Evolutionary conservation across 208 protist species (phyloP), one percentile per base, ranked within the genome.

Genomic region (Leishmania lainsoni): DNA sequence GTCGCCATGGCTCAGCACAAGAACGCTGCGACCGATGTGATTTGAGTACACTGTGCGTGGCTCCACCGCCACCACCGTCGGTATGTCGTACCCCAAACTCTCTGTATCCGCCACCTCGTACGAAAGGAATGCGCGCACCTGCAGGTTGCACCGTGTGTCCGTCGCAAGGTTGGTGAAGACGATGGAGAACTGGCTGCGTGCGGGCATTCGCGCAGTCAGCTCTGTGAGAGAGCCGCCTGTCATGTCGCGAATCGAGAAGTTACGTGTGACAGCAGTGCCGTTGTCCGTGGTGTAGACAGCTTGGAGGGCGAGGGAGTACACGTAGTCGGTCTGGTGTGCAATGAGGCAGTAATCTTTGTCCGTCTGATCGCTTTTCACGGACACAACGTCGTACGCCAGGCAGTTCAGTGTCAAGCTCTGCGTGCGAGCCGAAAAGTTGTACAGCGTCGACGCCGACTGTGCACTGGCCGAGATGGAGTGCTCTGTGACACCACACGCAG

Each of bases 351-450:
- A 83, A 70, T 94, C 93, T 22, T 71, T 58, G 29, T 81, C 54
- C 22, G 6, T 76, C 69, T 89, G 81, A 4, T 81, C 81, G 59
- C 81, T 86, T 51, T 45, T 81, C 5, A 90, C 63, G 16, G 87
- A 92, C 3, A 73, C 85, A 26, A 96, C 86, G 72, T 96, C 91
- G 74, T 90, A 92, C 6, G 91, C 89, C 68, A 96, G 80, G 78
- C 93, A 96, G 35, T 68, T 54, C 32, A 96, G 39, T n/a, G 81
- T 80, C 35, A 95, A 1, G 22, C 29, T 78, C 72, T 20, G 32
- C 48, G 39, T 45, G 20, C 12, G 58, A 52, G 54, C 59, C 63
- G 39, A 42, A 66, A 91, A 78, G 52, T 0, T 70, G 48, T 77
- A 35, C 8, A 96, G 51, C 14, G 79, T 87, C 20, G 65, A 39